Evolutionary conservation across 331 rosid genomes (phyloP), one percentile per base, ranked within the genome.

Genomic region (Saraca asoca): DNA sequence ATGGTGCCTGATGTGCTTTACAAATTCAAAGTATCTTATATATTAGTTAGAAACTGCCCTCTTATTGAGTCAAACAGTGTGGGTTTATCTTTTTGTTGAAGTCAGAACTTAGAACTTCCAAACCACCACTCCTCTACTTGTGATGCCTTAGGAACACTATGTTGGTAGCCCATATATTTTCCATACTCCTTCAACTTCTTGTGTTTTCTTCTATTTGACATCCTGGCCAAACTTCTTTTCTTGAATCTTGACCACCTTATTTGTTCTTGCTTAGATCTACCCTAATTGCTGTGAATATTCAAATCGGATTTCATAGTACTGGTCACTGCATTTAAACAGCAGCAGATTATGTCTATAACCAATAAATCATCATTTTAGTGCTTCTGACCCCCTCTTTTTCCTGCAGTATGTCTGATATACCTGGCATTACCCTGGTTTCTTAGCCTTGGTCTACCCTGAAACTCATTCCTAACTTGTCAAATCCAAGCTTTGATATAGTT

Each of bases 181-280:
- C 33, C 6, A 41, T 39, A 4, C 43, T 39, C 11, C 43, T 39
- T 20, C 19, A 51, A 61, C 12, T 55, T 52, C 9, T 44, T 20
- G 43, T 54, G 29, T 34, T 62, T 62, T 38, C 45, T 68, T 73
- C 53, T n/a, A 19, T 44, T 63, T 54, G 20, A 45, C 58, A 7
- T 51, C 39, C 50, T 18, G 4, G 54, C 44, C 18, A 34, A 12
- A 39, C 19, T 59, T 49, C 15, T 10, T 6, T 61, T 41, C 55
- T 60, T 60, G 41, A 39, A 50, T 41, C 55, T 60, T 60, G 41
- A 39, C 58, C 62, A 59, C 29, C 48, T 70, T 10, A n/a, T 70
- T 50, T 35, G 51, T 14, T 24, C 18, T 59, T 55, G 24, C 59
- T 35, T 48, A 42, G 50, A 24, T 58, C 24, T 48, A n/a, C 57